Base-by-base conservation (phyloP, 2,329 filamentous ascomycete species). In the Microcyclospora pomicola region DNA sequence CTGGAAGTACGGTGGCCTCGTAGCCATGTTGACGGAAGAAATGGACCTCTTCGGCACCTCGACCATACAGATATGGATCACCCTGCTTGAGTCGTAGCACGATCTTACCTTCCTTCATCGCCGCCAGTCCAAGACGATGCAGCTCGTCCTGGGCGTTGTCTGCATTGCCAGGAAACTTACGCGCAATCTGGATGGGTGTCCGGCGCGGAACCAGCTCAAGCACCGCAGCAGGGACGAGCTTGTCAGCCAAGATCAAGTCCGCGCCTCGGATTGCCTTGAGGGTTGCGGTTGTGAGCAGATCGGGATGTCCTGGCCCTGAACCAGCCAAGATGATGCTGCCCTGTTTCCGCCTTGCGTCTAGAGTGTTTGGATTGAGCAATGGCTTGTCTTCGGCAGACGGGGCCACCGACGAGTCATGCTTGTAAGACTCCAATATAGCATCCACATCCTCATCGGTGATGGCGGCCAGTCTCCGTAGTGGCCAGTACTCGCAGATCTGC, bases 401-500 rank as follows among this genome's bases (percentile, higher is more conserved):
- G 33, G 57, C 50, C 9, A 35, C 34, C 6, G 55, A 53, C 14
- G 57, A 50, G 35, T 60, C 60, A 33, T 61, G 58, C 31, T 69
- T 64, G 52, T 93, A 94, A 2, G 82, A 77, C 44, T 72, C 65
- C n/a, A 98, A 69, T 0, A 96, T 75, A 10, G 64, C 59, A 12
- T 83, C 75, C 6, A 95, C 77, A 49, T 96, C 87, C 7, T 72
- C 71, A 51, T 94, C 84, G 3, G 73, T 80, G 45, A 96, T 80
- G 31, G 72, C 69, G 6, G 86, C 85, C 1, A 98, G 72, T 13
- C 82, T 75, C 45, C 77, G 78, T 16, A 98, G 69, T 1, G 91
- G 87, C 91, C 91, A 98, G 63, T 98, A 98, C 65, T 98, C 91
- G 69, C 91, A 98, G 37, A 98, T 85, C 58, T 98, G 91, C 14